A percentile compares a stretch with the other conserved stretches of the same genome.
Conservation (phyloP, 306 rosid genomes). For the Cercis canadensis region DNA sequence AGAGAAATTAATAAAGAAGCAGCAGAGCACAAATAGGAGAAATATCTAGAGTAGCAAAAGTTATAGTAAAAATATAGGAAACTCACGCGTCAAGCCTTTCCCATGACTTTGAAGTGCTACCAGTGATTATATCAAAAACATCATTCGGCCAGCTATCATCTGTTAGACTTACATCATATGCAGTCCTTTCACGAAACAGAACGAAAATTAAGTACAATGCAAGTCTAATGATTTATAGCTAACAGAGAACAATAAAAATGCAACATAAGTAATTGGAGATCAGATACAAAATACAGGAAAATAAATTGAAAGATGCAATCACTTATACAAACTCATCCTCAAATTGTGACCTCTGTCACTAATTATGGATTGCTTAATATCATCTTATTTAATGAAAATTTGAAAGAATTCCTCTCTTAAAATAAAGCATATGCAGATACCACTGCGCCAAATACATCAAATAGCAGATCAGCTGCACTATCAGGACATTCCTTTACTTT, state of each 20-base stretch:
- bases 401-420: background rate
- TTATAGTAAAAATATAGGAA: background rate
- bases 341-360: background rate
- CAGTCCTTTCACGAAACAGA: slow-evolving; percentile 61
- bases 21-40: slow-evolving; percentile 8
- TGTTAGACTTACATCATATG: slow-evolving; percentile 80
- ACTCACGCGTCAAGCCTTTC: slow-evolving; percentile 98
- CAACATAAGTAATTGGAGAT: background rate
- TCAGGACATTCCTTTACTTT: background rate
- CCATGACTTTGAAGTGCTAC: slow-evolving; percentile 85
- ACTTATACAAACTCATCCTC: background rate
- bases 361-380: background rate
- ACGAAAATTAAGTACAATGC: slow-evolving; percentile 9
- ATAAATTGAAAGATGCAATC: background rate
- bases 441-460: slow-evolving; percentile 21
- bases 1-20: slow-evolving; percentile 17
- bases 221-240: background rate
- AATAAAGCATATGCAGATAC: background rate
- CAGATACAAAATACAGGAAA: background rate
- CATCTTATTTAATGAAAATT: background rate
- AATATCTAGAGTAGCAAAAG: slow-evolving; percentile 32
- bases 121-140: slow-evolving; percentile 62
- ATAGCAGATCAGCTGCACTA: slow-evolving; percentile 21
- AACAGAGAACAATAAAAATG: slow-evolving; percentile 4
- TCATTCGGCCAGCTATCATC: slow-evolving; percentile 88